Conservation (phyloP, 805 yeast genomes). For the Saturnispora serradocipensis region DNA sequence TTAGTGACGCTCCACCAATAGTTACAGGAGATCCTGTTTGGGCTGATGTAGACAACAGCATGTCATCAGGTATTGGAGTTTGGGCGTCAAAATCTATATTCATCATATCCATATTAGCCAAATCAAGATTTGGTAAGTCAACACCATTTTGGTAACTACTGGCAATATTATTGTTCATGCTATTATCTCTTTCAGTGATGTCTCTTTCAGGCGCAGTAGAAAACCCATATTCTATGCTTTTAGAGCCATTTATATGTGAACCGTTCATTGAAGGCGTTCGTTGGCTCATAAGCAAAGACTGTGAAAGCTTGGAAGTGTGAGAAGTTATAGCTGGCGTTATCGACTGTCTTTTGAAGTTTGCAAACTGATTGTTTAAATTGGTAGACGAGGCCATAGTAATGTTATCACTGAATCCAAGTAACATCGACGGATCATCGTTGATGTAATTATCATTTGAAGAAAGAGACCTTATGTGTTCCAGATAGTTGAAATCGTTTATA, state of each 20-base stretch:
- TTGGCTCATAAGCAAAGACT: conserved; percentile 15
- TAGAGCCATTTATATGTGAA: neutral
- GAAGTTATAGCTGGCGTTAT: conserved; percentile 18
- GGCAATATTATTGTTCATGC: neutral
- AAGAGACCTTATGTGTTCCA: conserved; percentile 14
- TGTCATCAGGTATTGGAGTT: conserved; percentile 13
- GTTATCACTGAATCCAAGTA: neutral
- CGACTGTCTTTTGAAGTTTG: conserved; percentile 19
- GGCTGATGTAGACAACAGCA: conserved; percentile 10
- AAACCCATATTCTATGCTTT: neutral
- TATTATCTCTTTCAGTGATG: neutral
- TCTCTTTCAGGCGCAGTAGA: neutral
- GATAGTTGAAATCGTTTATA: conserved; percentile 9
- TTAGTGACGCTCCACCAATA: conserved; percentile 7
- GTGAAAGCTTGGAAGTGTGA: conserved; percentile 23
- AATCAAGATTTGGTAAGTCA: neutral
- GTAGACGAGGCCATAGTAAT: neutral
- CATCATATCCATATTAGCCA: conserved; percentile 1
- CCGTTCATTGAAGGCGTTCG: neutral
- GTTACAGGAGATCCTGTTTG: conserved; percentile 11
- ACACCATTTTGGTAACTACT: neutral
- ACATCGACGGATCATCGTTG: neutral
- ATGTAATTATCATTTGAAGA: conserved; percentile 12
- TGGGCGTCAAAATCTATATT: conserved; percentile 3
- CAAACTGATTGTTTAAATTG: neutral